Conservation (phyloP, 306 rosid genomes). For the Trichosanthes truncata region DNA sequence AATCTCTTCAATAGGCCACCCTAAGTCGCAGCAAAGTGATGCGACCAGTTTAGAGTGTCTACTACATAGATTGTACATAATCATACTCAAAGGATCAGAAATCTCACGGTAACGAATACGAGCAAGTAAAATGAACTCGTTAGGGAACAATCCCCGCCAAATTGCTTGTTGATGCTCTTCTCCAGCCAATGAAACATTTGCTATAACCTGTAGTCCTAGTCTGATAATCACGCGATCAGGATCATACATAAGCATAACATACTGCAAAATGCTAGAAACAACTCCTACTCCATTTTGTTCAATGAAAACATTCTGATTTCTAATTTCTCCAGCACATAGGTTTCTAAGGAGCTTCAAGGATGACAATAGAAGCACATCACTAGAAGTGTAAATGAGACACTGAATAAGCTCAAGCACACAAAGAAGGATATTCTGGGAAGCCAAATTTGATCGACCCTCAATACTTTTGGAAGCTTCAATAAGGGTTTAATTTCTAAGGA, state of each 20-base stretch:
- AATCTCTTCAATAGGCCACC: conserved; percentile 40
- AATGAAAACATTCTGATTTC: conserved; percentile 43
- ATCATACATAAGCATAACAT: conserved; percentile 14
- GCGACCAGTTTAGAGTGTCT: conserved; percentile 31
- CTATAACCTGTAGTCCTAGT: conserved; percentile 62
- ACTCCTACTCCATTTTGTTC: conserved; percentile 38
- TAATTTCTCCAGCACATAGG: conserved; percentile 57
- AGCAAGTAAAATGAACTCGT: conserved; percentile 35
- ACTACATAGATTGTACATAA: conserved; percentile 46
- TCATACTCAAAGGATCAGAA: conserved; percentile 64
- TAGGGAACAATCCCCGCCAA: conserved; percentile 39
- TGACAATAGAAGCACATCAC: conserved; percentile 15
- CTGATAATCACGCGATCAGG: conserved; percentile 31
- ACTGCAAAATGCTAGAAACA: conserved; percentile 30
- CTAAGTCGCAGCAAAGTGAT: conserved; percentile 31
- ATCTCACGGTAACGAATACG: conserved; percentile 31
- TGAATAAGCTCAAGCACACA: conserved; percentile 25
- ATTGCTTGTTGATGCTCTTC: conserved; percentile 40
- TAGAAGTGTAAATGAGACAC: conserved; percentile 15
- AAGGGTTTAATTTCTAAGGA: conserved; percentile 41
- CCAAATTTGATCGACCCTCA: conserved; percentile 35
- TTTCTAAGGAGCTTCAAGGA: conserved; percentile 54
- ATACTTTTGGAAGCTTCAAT: conserved; percentile 31
- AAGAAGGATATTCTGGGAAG: conserved; percentile 31
- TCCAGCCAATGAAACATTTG: conserved; percentile 75